phyloP scores from a whole-genome alignment of 192 early-diverging fungal species.

The Funneliformis mosseae region DNA sequence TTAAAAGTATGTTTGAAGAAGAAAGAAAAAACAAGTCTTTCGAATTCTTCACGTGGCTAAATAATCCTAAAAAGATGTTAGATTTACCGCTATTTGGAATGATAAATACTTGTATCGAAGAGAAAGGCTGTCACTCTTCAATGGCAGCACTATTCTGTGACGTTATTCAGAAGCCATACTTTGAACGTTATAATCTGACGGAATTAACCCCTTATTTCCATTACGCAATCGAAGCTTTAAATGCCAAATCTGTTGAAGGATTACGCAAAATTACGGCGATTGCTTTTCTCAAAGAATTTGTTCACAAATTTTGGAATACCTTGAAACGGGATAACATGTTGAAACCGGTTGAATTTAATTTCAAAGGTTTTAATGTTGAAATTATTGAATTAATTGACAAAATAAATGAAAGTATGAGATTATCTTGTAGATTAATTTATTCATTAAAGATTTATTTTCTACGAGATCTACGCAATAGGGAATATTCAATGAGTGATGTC shows the following conservation, averaged over 20 bases:
- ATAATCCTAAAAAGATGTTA: background rate
- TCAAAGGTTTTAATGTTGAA: conserved; percentile 5
- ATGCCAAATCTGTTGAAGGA: background rate
- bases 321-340: background rate
- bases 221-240: background rate
- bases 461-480: background rate
- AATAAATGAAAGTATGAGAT: conserved; percentile 11
- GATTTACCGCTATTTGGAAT: background rate
- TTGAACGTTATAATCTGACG: background rate
- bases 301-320: background rate
- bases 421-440: background rate
- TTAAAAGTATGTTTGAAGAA: conserved; percentile 20
- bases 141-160: conserved; percentile 33
- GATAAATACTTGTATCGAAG: conserved; percentile 16
- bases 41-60: background rate
- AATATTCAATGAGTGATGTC: conserved; percentile 30
- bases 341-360: conserved; percentile 10
- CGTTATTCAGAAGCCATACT: conserved; percentile 27
- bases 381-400: background rate
- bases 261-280: conserved; percentile 32
- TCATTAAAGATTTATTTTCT: conserved; percentile 32
- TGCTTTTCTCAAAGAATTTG: conserved; percentile 33
- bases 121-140: background rate
- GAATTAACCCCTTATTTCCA: background rate
- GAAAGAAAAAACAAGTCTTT: conserved; percentile 6